Evolutionary conservation across 345 rosid genomes (phyloP).

Genomic region (Melaleuca alternifolia): DNA sequence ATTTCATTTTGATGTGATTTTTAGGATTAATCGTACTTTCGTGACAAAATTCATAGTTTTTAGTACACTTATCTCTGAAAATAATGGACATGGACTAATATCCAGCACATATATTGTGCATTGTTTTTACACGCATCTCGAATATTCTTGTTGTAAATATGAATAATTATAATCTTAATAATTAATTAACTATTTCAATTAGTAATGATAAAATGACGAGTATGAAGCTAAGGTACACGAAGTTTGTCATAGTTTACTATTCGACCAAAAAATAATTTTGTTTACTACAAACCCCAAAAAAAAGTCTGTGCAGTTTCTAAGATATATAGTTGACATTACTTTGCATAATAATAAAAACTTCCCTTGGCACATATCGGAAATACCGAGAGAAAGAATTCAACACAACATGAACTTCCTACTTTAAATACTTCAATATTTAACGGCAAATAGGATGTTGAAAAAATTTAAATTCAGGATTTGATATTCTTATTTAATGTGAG

Average conservation of each 20-base stretch:
- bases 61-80: too few species aligned
- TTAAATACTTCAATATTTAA: neutral
- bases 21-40: too few species aligned
- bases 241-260: neutral
- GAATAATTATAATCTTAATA: neutral
- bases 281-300: too few species aligned
- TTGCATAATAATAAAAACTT: neutral
- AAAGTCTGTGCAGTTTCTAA: neutral
- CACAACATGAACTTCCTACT: neutral
- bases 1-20: too few species aligned
- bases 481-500: fast-evolving
- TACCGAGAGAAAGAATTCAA: neutral
- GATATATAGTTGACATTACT: neutral
- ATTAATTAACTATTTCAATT: neutral
- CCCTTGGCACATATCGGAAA: neutral
- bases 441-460: neutral
- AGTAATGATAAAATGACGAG: neutral
- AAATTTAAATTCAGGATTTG: neutral
- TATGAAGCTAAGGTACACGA: neutral
- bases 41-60: too few species aligned
- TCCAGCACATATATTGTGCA: neutral
- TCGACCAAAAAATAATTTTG: too few species aligned
- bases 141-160: neutral
- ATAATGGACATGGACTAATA: neutral
- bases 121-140: neutral